Base-by-base conservation (phyloP, 768 basidiomycete species). In the Lentinula sp. region DNA sequence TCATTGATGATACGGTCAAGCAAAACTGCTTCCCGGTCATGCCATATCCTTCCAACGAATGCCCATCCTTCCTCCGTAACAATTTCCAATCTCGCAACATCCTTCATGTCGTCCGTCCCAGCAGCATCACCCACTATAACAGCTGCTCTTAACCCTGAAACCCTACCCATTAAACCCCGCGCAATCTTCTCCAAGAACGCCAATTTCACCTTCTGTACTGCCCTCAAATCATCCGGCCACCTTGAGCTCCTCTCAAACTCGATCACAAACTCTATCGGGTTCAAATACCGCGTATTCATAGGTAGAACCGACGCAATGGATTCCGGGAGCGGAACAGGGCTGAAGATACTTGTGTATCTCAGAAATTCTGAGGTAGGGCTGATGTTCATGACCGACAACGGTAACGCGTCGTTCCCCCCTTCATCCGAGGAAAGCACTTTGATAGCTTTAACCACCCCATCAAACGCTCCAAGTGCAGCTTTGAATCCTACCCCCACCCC, bases 151-250 rank as follows among this genome's bases (percentile, higher is more conserved):
- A 87, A 71, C 7, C 85, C 85, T 0, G 77, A 61, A 1, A 81
- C 73, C 1, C 77, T 68, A 9, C 72, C 70, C 81, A 85, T 84
- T 51, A 97, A 77, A 1, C 80, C 78, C 18, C 78, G 76, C 1
- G 89, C 93, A 6, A 98, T 79, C 43, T 85, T 84, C 68, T 94
- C 91, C 63, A 98, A 85, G 70, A 98, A 90, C 0, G 95, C 96
- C 1, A 96, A 77, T 71, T 98, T 98, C 72, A 94, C 88, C 64
- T 93, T 93, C 71, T 97, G 96, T 51, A 98, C 90, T 0, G 95
- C 94, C 16, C 79, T 81, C 4, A 98, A 80, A 65, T 98, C 94
- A 68, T 98, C 95, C 0, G 97, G 96, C 97, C 97, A 99, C 63
- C 84, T 84, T 0, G 88, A 86, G 0, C 94, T 96, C 63, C 88